These are phyloP conservation scores for Spizellomyces punctatus DNA, from an alignment of 192 early-diverging fungal genomes.

Conservation along the genomic window DNA sequence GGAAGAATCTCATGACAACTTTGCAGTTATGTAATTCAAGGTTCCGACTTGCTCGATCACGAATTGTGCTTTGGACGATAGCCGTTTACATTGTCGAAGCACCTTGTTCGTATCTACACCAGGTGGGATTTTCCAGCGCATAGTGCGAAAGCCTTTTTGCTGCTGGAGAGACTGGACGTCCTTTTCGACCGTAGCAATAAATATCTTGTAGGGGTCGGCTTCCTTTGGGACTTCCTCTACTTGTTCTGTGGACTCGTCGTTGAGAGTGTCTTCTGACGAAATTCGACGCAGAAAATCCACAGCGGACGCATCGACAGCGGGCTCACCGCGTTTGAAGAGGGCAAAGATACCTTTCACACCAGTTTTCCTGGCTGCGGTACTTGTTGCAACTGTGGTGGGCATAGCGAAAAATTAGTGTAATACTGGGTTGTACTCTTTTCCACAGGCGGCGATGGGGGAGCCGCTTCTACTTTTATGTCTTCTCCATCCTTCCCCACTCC, in stretches of 20 bases:
- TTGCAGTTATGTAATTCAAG: conserved; percentile 20
- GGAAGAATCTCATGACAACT: not conserved
- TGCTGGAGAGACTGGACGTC: conserved; percentile 14
- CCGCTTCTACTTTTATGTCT: too few relatives aligned
- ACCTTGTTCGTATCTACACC: conserved; percentile 12
- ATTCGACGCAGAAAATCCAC: conserved; percentile 22
- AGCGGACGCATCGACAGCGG: not conserved
- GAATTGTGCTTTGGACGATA: not conserved
- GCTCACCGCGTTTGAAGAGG: not conserved
- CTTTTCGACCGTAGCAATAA: conserved; percentile 6
- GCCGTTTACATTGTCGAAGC: not conserved
- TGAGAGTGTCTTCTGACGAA: conserved; percentile 13
- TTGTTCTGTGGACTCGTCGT: not conserved
- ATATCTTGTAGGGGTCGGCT: conserved; percentile 16
- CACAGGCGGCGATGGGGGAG: too few relatives aligned
- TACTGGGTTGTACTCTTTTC: too few relatives aligned
- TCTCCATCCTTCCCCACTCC: too few relatives aligned
- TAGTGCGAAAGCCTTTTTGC: not conserved
- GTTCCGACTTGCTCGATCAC: conserved; percentile 21
- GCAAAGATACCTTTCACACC: conserved; percentile 23
- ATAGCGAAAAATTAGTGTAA: too few relatives aligned
- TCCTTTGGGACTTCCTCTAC: not conserved
- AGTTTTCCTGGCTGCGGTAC: too few relatives aligned
- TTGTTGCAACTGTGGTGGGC: too few relatives aligned
- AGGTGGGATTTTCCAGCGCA: conserved; percentile 24